These are phyloP conservation scores for Penicillium verhagenii DNA, from an alignment of 495 filamentous ascomycete species.

Conservation along the genomic window DNA sequence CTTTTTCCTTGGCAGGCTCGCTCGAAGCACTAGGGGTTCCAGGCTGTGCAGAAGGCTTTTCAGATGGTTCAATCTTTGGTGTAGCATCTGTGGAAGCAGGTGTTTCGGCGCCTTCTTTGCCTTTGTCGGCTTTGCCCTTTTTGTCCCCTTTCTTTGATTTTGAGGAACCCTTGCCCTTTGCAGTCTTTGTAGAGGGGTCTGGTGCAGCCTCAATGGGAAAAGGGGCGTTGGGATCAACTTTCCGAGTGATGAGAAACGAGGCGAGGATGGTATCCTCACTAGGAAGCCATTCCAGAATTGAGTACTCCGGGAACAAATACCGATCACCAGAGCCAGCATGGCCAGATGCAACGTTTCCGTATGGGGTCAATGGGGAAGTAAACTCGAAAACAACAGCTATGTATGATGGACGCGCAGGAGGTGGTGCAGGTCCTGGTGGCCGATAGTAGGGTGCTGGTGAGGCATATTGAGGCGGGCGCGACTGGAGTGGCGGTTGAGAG, in stretches of 20 bases:
- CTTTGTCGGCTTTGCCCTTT: constrained; percentile 30
- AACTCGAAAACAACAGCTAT: constrained; percentile 84
- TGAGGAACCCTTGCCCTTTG: constrained; percentile 32
- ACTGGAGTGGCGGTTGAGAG: constrained; percentile 36
- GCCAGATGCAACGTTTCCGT: constrained; percentile 52
- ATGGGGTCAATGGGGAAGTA: constrained; percentile 48
- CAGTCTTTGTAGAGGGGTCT: constrained; percentile 25
- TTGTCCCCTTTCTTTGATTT: constrained; percentile 45
- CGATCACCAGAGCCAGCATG: constrained; percentile 75
- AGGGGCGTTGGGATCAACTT: constrained; percentile 45
- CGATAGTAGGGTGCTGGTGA: constrained; percentile 40
- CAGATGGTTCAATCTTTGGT: constrained; percentile 18
- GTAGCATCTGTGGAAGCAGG: constrained; percentile 13
- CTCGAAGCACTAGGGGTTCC: constrained; percentile 5
- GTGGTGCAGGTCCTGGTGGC: constrained; percentile 25
- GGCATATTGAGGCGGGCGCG: constrained; percentile 37
- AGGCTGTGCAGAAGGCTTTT: constrained; percentile 6
- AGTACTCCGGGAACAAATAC: constrained; percentile 84
- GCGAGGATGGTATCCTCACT: constrained; percentile 48
- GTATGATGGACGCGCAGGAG: constrained; percentile 54
- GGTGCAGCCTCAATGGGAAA: constrained; percentile 38
- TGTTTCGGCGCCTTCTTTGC: constrained; percentile 17
- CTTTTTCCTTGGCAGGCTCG: constrained; percentile 12
- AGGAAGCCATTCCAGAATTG: constrained; percentile 71
- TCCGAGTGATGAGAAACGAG: constrained; percentile 51